Evolutionary conservation across 805 yeast genomes (phyloP), one percentile per base, ranked within the genome.

Genomic region (Myxozyma monticola): DNA sequence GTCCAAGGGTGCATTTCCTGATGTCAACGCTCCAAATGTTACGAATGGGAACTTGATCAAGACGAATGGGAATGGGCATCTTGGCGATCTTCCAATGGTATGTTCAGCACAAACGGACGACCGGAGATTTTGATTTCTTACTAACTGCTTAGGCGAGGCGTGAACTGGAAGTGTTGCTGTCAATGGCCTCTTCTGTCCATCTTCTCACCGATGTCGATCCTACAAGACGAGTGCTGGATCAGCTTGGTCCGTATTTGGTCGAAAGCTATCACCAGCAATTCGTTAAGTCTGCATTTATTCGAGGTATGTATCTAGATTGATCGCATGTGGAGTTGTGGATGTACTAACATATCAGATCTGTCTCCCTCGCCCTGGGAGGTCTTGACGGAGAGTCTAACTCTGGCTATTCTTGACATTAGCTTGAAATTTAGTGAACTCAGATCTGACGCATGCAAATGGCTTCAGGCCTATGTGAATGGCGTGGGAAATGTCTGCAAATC

Each of bases 161-260:
- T 7, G 78, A 76, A 62, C 71, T 73, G 49, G 85, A 83, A 55
- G 74, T 77, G 4, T 68, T 83, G 51, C 57, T 77, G 38, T 85
- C 88, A 0, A 65, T 84, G 24, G 78, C 84, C 52, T 70, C 70
- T 24, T 68, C 79, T 12, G 71, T 79, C 5, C 54, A 62, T 2
- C 56, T 57, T 29, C 60, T 74, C 47, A 62, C 63, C 48, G 71
- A 68, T 46, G 62, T 63, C 21, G 60, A 56, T 4, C 78, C 77
- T 37, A 83, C 78, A 3, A 61, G 66, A 12, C 50, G 67, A 8
- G 62, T 81, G 29, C 60, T 77, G n/a, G 65, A 68, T 5, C 75
- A 77, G 50, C 70, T 83, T 42, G 65, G 72, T 5, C 54, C 63
- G 14, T 80, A 80, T 57, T 66, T 83, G 29, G 54, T 70, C 33